Conservation (phyloP, 2,329 filamentous ascomycete genomes). For the Penicillium corylophilum region DNA sequence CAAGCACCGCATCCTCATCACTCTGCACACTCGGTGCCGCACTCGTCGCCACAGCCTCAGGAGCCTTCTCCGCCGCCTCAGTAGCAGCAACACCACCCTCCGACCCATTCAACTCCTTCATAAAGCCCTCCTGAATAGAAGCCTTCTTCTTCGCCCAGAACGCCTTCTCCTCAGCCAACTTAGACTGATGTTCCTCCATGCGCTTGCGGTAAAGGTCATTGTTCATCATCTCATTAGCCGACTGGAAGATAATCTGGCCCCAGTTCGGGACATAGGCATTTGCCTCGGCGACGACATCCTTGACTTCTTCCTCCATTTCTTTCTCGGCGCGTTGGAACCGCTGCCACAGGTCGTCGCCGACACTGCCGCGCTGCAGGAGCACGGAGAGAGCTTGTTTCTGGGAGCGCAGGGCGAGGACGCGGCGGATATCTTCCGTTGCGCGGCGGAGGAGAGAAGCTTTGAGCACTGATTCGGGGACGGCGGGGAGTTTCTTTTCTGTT, state of each 20-base stretch:
- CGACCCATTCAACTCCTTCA: slow-evolving; percentile 69
- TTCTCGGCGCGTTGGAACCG: slow-evolving; percentile 88
- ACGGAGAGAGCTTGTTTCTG: slow-evolving; percentile 84
- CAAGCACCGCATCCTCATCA: slow-evolving; percentile 74
- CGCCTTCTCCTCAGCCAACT: slow-evolving; percentile 71
- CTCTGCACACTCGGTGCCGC: slow-evolving; percentile 46
- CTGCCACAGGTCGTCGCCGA: slow-evolving; percentile 95
- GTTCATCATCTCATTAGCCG: slow-evolving; percentile 90
- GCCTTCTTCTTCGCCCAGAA: slow-evolving; percentile 89
- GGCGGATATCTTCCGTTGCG: slow-evolving; percentile 87
- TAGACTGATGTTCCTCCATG: slow-evolving; percentile 71
- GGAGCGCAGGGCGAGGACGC: slow-evolving; percentile 82
- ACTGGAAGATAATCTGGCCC: slow-evolving; percentile 96
- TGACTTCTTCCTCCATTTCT: slow-evolving; percentile 94
- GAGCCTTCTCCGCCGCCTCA: slow-evolving; percentile 16
- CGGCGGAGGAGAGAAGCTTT: slow-evolving; percentile 85
- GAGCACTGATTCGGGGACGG: slow-evolving; percentile 78
- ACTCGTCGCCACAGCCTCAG: slow-evolving; percentile 25
- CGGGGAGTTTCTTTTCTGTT: slow-evolving; percentile 64
- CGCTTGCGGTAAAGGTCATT: slow-evolving; percentile 75
- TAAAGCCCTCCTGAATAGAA: slow-evolving; percentile 71
- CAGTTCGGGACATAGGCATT: slow-evolving; percentile 86
- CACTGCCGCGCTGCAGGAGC: slow-evolving; percentile 82
- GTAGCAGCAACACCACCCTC: slow-evolving; percentile 19
- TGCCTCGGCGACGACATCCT: slow-evolving; percentile 92